Percentiles rank a stretch among this genome's conserved stretches.
Conservation (phyloP, 2,329 filamentous ascomycete species). For the Ceratocystis ficicola region DNA sequence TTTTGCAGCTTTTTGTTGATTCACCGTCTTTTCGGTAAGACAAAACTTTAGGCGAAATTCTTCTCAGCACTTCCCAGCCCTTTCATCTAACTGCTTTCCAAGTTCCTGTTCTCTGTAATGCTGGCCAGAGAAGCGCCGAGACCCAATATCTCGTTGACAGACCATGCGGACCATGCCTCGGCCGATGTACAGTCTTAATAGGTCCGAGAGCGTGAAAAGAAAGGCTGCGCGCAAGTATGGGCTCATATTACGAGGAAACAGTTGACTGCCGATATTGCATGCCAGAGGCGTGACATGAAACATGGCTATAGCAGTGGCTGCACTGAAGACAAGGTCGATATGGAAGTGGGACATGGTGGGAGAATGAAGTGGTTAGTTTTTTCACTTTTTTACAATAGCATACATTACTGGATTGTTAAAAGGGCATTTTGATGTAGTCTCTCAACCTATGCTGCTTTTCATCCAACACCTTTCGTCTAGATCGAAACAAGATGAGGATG, state of each 20-base stretch:
- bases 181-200: not conserved
- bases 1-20: too few species aligned
- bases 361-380: not conserved
- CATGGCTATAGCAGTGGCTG: not conserved
- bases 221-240: not conserved
- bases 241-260: not conserved
- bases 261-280: not conserved
- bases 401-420: not conserved
- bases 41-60: too few species aligned
- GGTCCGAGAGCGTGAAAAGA: not conserved
- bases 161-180: not conserved
- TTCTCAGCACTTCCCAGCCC: not conserved
- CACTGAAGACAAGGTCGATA: not conserved
- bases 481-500: not conserved
- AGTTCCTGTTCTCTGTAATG: not conserved
- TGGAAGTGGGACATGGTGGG: not conserved
- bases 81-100: not conserved
- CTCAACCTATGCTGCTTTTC: not conserved
- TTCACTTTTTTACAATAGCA: too few species aligned
- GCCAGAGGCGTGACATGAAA: not conserved
- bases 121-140: not conserved
- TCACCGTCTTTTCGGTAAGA: too few species aligned
- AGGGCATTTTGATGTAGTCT: not conserved
- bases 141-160: not conserved
- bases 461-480: not conserved